Percentiles rank a stretch among this genome's conserved stretches.
phyloP scores from a whole-genome alignment of 805 yeast genomes.

The Alloascoidea hylecoeti region DNA sequence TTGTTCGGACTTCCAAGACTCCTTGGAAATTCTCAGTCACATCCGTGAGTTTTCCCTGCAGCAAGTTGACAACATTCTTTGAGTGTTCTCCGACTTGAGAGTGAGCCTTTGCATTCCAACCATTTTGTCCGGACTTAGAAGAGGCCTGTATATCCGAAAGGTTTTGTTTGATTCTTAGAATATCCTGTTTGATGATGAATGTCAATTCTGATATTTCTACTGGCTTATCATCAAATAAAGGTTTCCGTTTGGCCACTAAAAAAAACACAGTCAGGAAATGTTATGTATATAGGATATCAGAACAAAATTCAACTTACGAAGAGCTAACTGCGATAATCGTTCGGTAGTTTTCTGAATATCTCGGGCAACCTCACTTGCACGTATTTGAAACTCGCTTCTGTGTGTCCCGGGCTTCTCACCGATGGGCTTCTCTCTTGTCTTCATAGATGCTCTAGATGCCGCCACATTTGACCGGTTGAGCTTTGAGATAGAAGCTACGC shows the following conservation, averaged over 20 bases:
- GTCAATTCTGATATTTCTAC: slow-evolving; percentile 89
- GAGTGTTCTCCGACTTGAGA: slow-evolving; percentile 63
- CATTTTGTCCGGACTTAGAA: slow-evolving; percentile 21
- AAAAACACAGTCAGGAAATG: neutral
- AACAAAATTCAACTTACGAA: slow-evolving; percentile 13
- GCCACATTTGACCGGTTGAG: slow-evolving; percentile 25
- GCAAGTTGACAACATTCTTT: slow-evolving; percentile 72
- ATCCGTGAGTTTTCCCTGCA: slow-evolving; percentile 84
- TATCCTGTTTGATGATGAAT: slow-evolving; percentile 68
- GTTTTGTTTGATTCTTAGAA: slow-evolving; percentile 64
- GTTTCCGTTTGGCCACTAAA: slow-evolving; percentile 70
- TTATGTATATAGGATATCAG: neutral
- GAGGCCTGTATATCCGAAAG: slow-evolving; percentile 46
- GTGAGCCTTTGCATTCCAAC: slow-evolving; percentile 26
- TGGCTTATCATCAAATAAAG: slow-evolving; percentile 87
- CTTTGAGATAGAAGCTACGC: slow-evolving; percentile 65
- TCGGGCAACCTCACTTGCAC: slow-evolving; percentile 75
- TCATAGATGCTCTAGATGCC: slow-evolving; percentile 7
- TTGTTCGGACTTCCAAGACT: slow-evolving; percentile 81
- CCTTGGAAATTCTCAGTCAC: slow-evolving; percentile 84
- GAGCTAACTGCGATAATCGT: slow-evolving; percentile 65
- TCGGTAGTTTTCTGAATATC: slow-evolving; percentile 83
- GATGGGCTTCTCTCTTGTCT: slow-evolving; percentile 8
- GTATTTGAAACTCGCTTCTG: slow-evolving; percentile 46
- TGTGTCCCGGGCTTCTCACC: slow-evolving; percentile 17